Base-by-base conservation (phyloP, 129 eudicot genomes). In the Pseudognaphalium luteoalbum region DNA sequence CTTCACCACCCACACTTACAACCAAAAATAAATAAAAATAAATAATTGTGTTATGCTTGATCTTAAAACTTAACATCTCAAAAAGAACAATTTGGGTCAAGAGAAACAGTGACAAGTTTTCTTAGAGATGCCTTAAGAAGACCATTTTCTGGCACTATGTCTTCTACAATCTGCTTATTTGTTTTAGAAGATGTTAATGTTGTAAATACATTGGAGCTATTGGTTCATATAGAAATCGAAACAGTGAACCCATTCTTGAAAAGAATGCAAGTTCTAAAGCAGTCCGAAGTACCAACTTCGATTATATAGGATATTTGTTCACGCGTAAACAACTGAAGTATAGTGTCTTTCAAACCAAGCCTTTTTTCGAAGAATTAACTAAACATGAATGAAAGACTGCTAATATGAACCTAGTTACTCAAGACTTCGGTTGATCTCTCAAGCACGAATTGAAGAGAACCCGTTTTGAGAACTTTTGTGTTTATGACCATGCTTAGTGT, bases 401-500 rank as follows among this genome's bases (percentile, higher is more conserved):
- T 42, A 42, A 42, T 42, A 42, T 42, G 50, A 42, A 42, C 50
- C 41, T 42, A 42, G 2, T 42, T 42, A 56, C 52, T 72, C 60
- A 72, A 9, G 33, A 32, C 51, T 33, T 19, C 10, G 0, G 34
- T 20, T 59, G 35, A 73, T 10, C 56, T 14, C 15, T 59, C 29
- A 41, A 9, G 12, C 50, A 42, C 50, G 50, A 42, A 42, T 42
- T 11, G 50, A 42, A 42, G 50, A 42, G 15, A 42, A 42, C 42
- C 66, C 67, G 9, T 52, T 33, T 30, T 65, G 67, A 22, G 57
- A 10, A 21, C 74, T 22, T 15, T 4, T 56, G 22, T 67, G 68
- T 57, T 56, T 76, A 19, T 66, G 51, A 68, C 9, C 68, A 39
- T 68, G 44, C 34, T 67, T 77, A 29, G 32, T 66, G 37, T 73